These are phyloP conservation scores for Lentinula sp. DNA, from an alignment of 768 basidiomycete species.

Conservation along the genomic window DNA sequence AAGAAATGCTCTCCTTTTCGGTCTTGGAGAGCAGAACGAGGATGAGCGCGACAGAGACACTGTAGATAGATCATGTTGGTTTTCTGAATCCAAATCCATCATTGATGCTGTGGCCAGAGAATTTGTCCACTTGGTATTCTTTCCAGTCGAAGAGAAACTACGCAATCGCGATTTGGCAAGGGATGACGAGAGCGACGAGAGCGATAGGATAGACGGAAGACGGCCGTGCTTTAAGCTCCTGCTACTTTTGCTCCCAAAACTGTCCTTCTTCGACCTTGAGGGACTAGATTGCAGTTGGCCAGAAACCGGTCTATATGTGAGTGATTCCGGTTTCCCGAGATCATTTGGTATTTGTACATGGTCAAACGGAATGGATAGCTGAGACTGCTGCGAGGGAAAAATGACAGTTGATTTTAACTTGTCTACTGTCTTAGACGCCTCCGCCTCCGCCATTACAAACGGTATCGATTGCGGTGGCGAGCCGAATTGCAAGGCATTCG, in stretches of 20 bases:
- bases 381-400: background rate
- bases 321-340: background rate
- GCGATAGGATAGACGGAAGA: background rate
- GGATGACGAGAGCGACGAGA: background rate
- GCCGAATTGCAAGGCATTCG: background rate
- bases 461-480: background rate
- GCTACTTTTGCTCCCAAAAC: background rate
- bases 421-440: background rate
- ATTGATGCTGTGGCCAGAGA: background rate
- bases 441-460: background rate
- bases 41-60: background rate
- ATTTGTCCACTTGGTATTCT: background rate
- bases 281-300: background rate
- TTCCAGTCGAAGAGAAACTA: background rate
- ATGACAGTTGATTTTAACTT: background rate
- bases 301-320: background rate
- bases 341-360: background rate
- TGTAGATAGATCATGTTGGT: background rate
- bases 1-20: background rate
- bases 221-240: background rate
- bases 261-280: background rate
- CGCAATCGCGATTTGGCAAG: background rate
- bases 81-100: background rate
- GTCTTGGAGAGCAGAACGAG: slow-evolving; percentile 3
- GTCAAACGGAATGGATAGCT: background rate